phyloP scores from a whole-genome alignment of 176 grass and related monocot species.

The Avena insularis region DNA sequence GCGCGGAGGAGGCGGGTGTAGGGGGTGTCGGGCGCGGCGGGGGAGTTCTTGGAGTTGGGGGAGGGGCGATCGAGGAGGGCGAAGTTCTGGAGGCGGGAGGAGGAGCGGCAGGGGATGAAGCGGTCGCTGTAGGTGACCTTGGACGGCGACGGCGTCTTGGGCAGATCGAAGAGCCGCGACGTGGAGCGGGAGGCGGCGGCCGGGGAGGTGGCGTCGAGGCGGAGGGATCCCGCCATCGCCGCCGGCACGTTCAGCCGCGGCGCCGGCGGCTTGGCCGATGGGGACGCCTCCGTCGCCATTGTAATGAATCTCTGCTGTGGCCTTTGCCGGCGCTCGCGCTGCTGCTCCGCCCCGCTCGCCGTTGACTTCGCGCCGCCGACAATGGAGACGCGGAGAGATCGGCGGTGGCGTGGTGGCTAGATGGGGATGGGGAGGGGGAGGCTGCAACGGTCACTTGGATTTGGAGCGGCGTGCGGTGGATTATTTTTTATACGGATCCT shows the following conservation, averaged over 20 bases:
- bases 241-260: conserved; percentile 80
- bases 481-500: neutral
- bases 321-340: too few relatives aligned
- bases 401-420: neutral
- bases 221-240: conserved; percentile 71
- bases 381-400: neutral
- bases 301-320: neutral
- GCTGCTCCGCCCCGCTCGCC: neutral
- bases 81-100: conserved; percentile 94
- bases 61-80: conserved; percentile 59
- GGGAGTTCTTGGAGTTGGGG: conserved; percentile 46
- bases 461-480: neutral
- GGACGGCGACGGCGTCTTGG: conserved; percentile 86
- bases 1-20: conserved; percentile 84
- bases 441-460: conserved; percentile 15
- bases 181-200: neutral
- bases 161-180: conserved; percentile 42
- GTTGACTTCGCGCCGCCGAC: neutral
- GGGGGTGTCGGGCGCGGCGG: conserved; percentile 43
- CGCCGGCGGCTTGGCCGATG: conserved; percentile 44
- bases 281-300: conserved; percentile 45
- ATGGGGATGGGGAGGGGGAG: neutral
- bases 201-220: conserved; percentile 49
- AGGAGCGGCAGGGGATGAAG: conserved; percentile 96
- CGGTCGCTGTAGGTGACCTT: conserved; percentile 90